Percentiles rank a stretch among this genome's conserved stretches.
These are phyloP conservation scores for Rhizopogon vesiculosus DNA, from an alignment of 768 basidiomycete species.

Conservation along the genomic window DNA sequence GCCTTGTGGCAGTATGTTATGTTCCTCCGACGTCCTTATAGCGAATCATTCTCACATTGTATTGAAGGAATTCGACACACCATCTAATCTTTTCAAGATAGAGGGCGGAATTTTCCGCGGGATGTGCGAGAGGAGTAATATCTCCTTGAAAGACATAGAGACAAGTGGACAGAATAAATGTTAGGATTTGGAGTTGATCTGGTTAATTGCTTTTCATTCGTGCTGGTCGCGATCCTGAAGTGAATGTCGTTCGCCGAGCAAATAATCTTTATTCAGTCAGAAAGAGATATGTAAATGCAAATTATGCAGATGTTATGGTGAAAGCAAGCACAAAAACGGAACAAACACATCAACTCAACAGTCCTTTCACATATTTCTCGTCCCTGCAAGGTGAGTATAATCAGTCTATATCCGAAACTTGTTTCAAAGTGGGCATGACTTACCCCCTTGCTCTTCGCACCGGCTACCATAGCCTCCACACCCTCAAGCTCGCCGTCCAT, in stretches of 20 bases:
- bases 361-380: conserved; percentile 68
- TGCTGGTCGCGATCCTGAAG: not conserved
- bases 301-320: too few relatives aligned
- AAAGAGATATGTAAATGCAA: not conserved
- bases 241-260: too few relatives aligned
- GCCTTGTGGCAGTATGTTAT: too few relatives aligned
- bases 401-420: conserved; percentile 6
- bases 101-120: conserved; percentile 50
- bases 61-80: too few relatives aligned
- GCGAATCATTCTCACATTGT: too few relatives aligned
- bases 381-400: conserved; percentile 39
- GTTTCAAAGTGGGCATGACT: conserved; percentile 20
- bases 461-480: conserved; percentile 72
- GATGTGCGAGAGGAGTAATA: conserved; percentile 56
- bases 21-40: too few relatives aligned
- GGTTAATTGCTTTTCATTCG: not conserved
- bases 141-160: conserved; percentile 42
- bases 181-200: too few relatives aligned
- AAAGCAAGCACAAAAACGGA: not conserved
- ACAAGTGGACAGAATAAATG: not conserved
- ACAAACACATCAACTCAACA: conserved; percentile 48
- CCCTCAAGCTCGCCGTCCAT: conserved; percentile 31
- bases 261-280: not conserved
- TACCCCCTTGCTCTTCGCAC: conserved; percentile 73
- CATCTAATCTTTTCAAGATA: conserved; percentile 42